These are phyloP conservation scores for Puccinia coronata DNA, from an alignment of 1,284 basidiomycete species.

Conservation along the genomic window DNA sequence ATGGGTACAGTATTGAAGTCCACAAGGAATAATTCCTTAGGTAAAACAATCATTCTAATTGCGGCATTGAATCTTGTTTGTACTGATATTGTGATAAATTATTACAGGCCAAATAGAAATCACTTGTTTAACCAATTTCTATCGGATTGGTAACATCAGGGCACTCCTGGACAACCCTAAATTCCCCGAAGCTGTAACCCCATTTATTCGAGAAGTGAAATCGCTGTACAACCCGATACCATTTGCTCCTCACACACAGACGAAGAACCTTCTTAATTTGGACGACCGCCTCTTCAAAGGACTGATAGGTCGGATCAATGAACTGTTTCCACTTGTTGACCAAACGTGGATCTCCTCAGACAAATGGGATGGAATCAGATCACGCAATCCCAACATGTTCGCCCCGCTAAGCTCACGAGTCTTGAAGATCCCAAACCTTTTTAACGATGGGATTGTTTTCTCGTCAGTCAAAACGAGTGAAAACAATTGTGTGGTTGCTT, in stretches of 20 bases:
- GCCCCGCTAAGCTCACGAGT: too few relatives aligned
- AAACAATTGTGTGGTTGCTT: too few relatives aligned
- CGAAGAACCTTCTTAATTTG: too few relatives aligned
- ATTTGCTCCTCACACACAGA: background rate
- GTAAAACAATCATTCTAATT: background rate
- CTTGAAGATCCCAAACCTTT: too few relatives aligned
- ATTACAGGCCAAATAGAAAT: slow-evolving; percentile 5
- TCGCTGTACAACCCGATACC: background rate
- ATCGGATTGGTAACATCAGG: slow-evolving; percentile 1
- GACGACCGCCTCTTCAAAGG: too few relatives aligned
- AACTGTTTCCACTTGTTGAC: too few relatives aligned
- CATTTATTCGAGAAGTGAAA: background rate
- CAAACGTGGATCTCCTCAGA: too few relatives aligned
- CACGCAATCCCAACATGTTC: too few relatives aligned
- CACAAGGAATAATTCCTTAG: background rate
- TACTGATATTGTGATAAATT: background rate
- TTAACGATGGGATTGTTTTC: too few relatives aligned
- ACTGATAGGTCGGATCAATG: too few relatives aligned
- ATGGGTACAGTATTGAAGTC: slow-evolving; percentile 5
- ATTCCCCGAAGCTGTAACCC: background rate
- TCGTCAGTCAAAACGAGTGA: too few relatives aligned
- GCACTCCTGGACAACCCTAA: background rate
- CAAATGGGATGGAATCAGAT: too few relatives aligned
- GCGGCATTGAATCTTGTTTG: background rate
- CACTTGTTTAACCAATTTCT: background rate